phyloP scores from a whole-genome alignment of 2,329 filamentous ascomycete genomes.

The Cladobotryum protrusum region DNA sequence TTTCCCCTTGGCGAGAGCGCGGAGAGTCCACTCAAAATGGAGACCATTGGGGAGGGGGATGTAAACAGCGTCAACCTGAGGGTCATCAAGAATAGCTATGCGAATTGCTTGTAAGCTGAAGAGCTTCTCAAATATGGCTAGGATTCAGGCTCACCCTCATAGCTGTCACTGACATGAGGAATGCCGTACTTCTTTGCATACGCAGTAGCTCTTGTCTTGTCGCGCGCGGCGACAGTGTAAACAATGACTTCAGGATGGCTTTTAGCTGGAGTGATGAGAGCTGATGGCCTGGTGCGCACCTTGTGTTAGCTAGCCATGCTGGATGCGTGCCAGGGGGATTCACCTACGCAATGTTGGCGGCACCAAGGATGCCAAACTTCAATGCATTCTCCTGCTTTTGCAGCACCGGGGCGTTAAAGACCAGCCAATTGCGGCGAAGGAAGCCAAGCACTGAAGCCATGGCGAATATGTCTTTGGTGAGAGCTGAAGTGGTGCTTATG shows the following conservation, averaged over 20 bases:
- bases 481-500: too few species aligned
- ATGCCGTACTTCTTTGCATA: conserved; percentile 48
- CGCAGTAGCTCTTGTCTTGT: conserved; percentile 37
- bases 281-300: conserved; percentile 31
- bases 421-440: conserved; percentile 2
- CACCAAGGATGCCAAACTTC: conserved; percentile 37
- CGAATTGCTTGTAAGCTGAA: conserved; percentile 49
- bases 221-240: conserved; percentile 46
- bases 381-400: conserved; percentile 20
- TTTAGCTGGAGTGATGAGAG: conserved; percentile 43
- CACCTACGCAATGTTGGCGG: conserved; percentile 33
- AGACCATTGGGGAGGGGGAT: conserved; percentile 40
- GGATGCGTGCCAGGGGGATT: not conserved
- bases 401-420: conserved; percentile 3
- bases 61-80: conserved; percentile 41
- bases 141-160: conserved; percentile 32
- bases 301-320: not conserved
- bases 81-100: conserved; percentile 33
- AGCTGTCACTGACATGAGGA: conserved; percentile 41
- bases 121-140: conserved; percentile 40
- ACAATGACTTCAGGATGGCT: conserved; percentile 49
- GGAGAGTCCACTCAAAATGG: conserved; percentile 41
- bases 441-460: too few species aligned
- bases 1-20: conserved; percentile 41
- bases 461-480: too few species aligned